Evolutionary conservation across 176 grass and related monocot species (phyloP), one percentile per base, ranked within the genome.

Genomic region (Tillandsia leiboldiana): DNA sequence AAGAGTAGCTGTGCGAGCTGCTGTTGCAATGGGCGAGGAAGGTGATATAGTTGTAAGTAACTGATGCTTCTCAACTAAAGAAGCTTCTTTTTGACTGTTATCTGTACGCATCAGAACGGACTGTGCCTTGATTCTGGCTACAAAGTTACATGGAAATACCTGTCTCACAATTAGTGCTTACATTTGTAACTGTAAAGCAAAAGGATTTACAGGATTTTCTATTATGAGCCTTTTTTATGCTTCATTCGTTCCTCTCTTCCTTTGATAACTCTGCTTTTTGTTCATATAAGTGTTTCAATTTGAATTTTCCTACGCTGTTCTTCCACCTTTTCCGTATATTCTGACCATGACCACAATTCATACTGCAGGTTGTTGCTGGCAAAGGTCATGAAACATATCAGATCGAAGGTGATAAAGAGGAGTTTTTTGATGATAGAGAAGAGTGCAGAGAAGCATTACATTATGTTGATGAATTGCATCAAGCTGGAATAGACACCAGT

Each of bases 401-500:
- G 79, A 81, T 97, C 69, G 88, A 92, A 87, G 89, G 86, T 2
- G 84, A 87, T 79, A 97, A 87, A 74, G 81, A 79, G 74, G 83
- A 97, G 33, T 97, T 85, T 79, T 92, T 97, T 77, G 93, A 96
- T 83, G 93, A 96, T 49, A 87, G 93, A 70, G 93, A 96, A 83
- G 93, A 96, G 63, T 96, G 93, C 48, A 90, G 93, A 74, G 93
- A 96, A 79, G 93, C 93, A 74, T 75, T 96, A 58, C 84, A 92
- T 57, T 92, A 87, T 2, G 89, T 97, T 66, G 86, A 90, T 57
- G 89, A 92, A 72, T 78, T 97, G 73, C 89, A 97, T 77, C 82
- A 83, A 70, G 82, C 86, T 83, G 93, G 93, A 79, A 92, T 97
- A 78, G 93, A 97, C 79, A 97, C 93, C 70, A 92, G 86, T 65